Evolutionary conservation across 139 green algal species (phyloP), one percentile per base, ranked within the genome.

Genomic region (Micromonas pusilla): DNA sequence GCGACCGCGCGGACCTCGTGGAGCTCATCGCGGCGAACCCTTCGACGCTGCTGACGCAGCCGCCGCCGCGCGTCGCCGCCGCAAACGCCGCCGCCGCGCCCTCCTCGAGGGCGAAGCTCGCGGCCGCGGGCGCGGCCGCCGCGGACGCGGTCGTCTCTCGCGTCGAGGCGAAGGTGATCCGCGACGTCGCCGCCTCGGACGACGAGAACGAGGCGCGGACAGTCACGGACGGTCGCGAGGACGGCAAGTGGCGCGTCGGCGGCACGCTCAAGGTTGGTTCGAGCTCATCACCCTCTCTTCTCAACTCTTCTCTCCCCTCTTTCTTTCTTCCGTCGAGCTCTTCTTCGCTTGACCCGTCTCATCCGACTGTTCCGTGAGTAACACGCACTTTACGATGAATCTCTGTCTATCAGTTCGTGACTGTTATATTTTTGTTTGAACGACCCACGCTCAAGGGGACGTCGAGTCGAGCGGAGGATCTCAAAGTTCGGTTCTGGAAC

Each of bases 401-500:
- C n/a, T n/a, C n/a, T n/a, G n/a, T n/a, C n/a, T n/a, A n/a, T n/a
- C n/a, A n/a, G n/a, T n/a, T n/a, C n/a, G n/a, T n/a, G n/a, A n/a
- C n/a, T n/a, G n/a, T n/a, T n/a, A n/a, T n/a, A n/a, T n/a, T n/a
- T n/a, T n/a, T n/a, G n/a, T n/a, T n/a, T n/a, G n/a, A n/a, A n/a
- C n/a, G n/a, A n/a, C n/a, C n/a, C n/a, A 54, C 66, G 1, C 2
- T 75, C 25, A 78, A 78, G 33, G 72, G 72, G 2, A 78, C 72
- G 4, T 53, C 72, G 31, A 78, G 45, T n/a, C 31, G 72, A 52
- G 52, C 30, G 26, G 54, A 45, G 1, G 72, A 78, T 53, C 26
- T 78, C 23, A 70, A 34, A 21, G 72, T 52, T 26, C 72, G 72
- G 20, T 78, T 78, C 38, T 78, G 72, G 72, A 78, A 78, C 16